phyloP scores from a whole-genome alignment of 2,329 filamentous ascomycete species.

The Chrysoporthe cubensis region DNA sequence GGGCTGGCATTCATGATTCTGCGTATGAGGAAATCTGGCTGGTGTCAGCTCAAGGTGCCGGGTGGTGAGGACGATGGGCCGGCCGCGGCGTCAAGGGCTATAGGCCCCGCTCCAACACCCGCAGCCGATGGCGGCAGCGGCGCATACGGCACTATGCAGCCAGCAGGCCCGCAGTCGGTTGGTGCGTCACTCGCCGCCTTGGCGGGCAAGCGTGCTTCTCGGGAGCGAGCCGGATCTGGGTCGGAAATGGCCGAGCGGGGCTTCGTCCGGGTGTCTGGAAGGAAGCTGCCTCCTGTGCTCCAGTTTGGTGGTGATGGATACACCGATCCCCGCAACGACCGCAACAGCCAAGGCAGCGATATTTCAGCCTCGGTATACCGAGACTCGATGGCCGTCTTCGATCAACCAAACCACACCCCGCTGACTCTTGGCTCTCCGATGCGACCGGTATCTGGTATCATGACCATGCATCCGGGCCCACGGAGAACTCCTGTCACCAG shows the following conservation, averaged over 20 bases:
- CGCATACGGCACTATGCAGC: conserved; percentile 47
- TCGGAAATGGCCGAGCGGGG: conserved; percentile 55
- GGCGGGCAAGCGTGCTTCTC: conserved; percentile 45
- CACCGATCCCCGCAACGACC: conserved; percentile 49
- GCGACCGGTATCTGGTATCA: conserved; percentile 63
- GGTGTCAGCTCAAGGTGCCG: conserved; percentile 33
- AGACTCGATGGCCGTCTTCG: conserved; percentile 37
- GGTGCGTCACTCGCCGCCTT: conserved; percentile 54
- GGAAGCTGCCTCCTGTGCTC: conserved; percentile 66
- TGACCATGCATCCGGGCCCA: conserved; percentile 68
- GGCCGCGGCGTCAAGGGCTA: conserved; percentile 16
- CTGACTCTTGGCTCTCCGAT: conserved; percentile 61
- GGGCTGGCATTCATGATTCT: conserved; percentile 58
- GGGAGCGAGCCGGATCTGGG: conserved; percentile 37
- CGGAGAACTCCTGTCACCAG: conserved; percentile 62
- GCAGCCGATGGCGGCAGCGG: conserved; percentile 30
- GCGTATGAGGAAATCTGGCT: conserved; percentile 56
- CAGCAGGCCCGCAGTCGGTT: conserved; percentile 49
- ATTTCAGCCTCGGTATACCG: conserved; percentile 53
- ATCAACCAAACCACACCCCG: conserved; percentile 40
- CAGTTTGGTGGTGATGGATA: conserved; percentile 67
- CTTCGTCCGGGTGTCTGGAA: conserved; percentile 68
- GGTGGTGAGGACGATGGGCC: conserved; percentile 42
- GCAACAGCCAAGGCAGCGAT: conserved; percentile 47
- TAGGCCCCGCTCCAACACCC: conserved; percentile 14